Evolutionary conservation across 1,284 basidiomycete species (phyloP), one percentile per base, ranked within the genome.

Genomic region (Fomitopsis betulina): DNA sequence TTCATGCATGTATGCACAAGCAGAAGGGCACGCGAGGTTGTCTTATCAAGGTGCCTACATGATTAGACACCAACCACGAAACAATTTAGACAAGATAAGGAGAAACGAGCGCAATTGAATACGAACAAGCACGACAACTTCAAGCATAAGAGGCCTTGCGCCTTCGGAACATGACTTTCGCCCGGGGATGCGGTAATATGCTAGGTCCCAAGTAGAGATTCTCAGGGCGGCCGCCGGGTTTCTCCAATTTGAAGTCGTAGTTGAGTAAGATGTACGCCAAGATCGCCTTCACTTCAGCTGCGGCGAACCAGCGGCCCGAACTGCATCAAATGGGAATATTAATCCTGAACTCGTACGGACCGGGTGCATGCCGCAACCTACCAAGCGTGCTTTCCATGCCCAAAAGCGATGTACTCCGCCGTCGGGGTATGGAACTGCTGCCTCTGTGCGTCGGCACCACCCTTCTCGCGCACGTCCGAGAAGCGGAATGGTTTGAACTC

Each of bases 331-430:
- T 8, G 1, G 15, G 12, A 8, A 12, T 1, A n/a, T n/a, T n/a
- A n/a, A n/a, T n/a, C n/a, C n/a, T n/a, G 1, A 17, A 32, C 4
- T 37, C 27, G 27, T 30, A 30, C 8, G 15, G n/a, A 38, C n/a
- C 7, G 32, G n/a, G 8, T 12, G 10, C 37, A 15, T 25, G 25
- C n/a, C n/a, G n/a, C n/a, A 9, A 65, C 67, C 4, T 53, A 70
- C 69, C 70, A 71, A 5, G 63, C 65, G 56, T 68, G 66, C 33
- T 60, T 63, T 8, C 70, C 71, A 38, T 68, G 62, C 12, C 71
- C 70, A 37, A 69, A 72, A 12, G 64, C 13, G 7, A 71, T 33
- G 50, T 65, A 67, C 10, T 70, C 67, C 1, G 42, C 61, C 61
- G 35, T 68, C 65, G 17, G 64, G 52, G 56, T 69, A 21, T 47